Evolutionary conservation across 2,329 filamentous ascomycete genomes (phyloP), one percentile per base, ranked within the genome.

Genomic region (Ascochyta fabae): DNA sequence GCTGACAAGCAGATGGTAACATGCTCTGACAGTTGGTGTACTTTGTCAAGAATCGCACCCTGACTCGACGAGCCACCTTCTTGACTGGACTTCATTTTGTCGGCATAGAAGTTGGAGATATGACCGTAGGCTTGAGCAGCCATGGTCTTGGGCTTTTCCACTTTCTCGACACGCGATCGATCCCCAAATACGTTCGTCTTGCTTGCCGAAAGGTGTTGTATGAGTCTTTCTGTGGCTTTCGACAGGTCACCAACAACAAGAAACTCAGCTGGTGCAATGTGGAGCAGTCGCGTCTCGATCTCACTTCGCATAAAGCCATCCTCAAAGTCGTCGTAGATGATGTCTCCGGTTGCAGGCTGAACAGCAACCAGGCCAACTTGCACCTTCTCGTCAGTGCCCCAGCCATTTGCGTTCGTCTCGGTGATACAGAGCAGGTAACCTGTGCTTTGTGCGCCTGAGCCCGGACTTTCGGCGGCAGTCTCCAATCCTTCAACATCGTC

Each of bases 241-340:
- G 93, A 95, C 13, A 98, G 84, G 13, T 95, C 87, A 13, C 95
- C 95, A 1, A 99, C 91, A 40, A 99, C 89, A 29, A 99, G 82
- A 59, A 99, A 92, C 74, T 99, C 95, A 76, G 93, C 96, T 0
- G 95, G 95, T 0, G 94, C 92, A 62, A 99, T 96, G 73, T 99
- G 95, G 27, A 99, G 80, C 24, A 99, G 79, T n/a, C 95, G 83
- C 0, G 95, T 99, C 78, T 99, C 95, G 31, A 99, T 90, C 73
- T 99, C 95, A 67, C 89, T 92, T 44, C 95, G 84, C 94, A 99
- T 96, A 77, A 98, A 98, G 2, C 94, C 92, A 69, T 99, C 95
- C 66, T 98, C 92, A 66, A 99, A 99, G 56, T 89, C 88, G 70
- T 99, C 95, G 68, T 97, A 96, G 52, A 98, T 89, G 66, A 99